Base-by-base conservation (phyloP, 148 eudicot genomes). In the Nepenthes gracilis region DNA sequence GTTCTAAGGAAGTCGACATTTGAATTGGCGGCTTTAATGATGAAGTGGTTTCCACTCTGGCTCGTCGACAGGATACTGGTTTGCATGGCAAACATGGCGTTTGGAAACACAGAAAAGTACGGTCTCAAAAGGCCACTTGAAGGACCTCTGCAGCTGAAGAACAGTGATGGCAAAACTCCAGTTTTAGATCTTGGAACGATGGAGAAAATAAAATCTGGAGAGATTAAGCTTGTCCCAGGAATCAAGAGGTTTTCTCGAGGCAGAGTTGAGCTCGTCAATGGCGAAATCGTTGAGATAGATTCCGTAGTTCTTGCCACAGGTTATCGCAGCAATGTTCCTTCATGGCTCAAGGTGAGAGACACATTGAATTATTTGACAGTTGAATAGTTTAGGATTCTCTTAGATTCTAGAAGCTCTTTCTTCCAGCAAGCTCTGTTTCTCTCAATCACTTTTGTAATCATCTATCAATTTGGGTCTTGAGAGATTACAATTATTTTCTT, bases 281-380 rank as follows among this genome's bases (percentile, higher is more conserved):
- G 85, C 0, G 64, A 73, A 43, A 55, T 36, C 57, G 70, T 84
- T 48, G 84, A 84, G 65, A 58, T 90, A 13, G 85, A 90, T 80
- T 78, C 94, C 0, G 94, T 84, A 54, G 77, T 90, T 66, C 83
- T 90, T 43, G 94, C 94, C 36, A 90, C 97, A 0, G 97, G 97
- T 5, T 90, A 90, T 70, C 72, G 78, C 51, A 90, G 97, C 81
- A 90, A 90, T 55, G 94, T 86, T 36, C 97, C 97, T 36, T 64
- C 83, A 54, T 90, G 94, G 97, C 78, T 90, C 13, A 82, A 86
- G 94, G 97, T 86, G 62, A 67, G 80, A 36, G 50, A 63, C 66
- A 6, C 58, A 2, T 23, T 13, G 11, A 9, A 37, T 69, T 73
- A 61, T 74, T 73, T 73, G 87, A 76, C 87, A 75, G 81, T 82